Evolutionary conservation across 2,329 filamentous ascomycete genomes (phyloP).

Genomic region (Aspergillus pseudoviridinutans): DNA sequence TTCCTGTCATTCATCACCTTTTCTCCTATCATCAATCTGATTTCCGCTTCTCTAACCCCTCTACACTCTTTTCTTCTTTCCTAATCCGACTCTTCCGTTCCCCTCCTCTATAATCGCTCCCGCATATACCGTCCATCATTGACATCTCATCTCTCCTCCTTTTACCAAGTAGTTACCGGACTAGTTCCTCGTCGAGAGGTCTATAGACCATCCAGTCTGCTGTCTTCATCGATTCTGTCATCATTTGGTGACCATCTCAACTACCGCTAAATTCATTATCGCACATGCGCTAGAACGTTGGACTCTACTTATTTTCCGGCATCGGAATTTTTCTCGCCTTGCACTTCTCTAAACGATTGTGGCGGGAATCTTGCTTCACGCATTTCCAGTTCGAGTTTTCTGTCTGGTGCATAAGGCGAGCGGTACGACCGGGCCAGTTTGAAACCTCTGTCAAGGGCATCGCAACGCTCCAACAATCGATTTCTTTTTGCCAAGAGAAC

Average conservation of each 20-base stretch:
- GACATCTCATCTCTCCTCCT: not conserved
- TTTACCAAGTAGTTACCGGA: not conserved
- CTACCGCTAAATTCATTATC: not conserved
- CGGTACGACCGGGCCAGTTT: slow-evolving; percentile 23
- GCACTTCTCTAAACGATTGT: slow-evolving; percentile 21
- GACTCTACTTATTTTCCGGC: no score
- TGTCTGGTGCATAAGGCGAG: slow-evolving; percentile 8
- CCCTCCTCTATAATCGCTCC: not conserved
- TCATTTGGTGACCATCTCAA: not conserved
- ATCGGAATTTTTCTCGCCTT: not conserved
- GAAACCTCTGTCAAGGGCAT: slow-evolving; percentile 20
- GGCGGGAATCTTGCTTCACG: slow-evolving; percentile 2
- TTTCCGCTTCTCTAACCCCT: not conserved
- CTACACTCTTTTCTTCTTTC: slow-evolving; percentile 1
- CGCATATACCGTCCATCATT: not conserved
- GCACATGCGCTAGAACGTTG: not conserved
- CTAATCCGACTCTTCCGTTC: not conserved
- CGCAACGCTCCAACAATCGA: not conserved
- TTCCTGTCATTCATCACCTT: not conserved
- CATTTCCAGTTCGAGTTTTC: not conserved
- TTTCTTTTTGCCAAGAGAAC: slow-evolving; percentile 16
- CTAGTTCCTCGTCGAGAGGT: not conserved
- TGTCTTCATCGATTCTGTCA: not conserved
- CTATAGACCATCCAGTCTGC: not conserved
- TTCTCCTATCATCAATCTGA: not conserved